A percentile compares a stretch with the other conserved stretches of the same genome.
Conservation (phyloP, 176 grass and related monocot genomes). For the Aegilops tauschii region DNA sequence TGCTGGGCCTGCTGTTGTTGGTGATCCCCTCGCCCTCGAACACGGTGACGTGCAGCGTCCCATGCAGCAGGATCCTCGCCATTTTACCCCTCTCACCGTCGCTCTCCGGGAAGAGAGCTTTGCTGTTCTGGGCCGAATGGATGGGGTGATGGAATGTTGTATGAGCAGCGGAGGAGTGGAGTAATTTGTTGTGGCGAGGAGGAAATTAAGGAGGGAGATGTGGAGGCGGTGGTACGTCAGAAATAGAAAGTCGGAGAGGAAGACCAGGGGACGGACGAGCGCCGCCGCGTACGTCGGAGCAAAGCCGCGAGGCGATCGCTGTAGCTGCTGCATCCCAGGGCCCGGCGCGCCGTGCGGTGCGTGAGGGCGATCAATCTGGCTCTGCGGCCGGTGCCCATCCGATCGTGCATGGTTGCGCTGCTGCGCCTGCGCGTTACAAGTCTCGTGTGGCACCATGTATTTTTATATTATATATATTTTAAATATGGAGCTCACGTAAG, state of each 20-base stretch:
- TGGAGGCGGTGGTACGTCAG: background rate
- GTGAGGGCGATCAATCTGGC: no score
- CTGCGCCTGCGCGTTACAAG: no score
- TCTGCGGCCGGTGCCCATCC: no score
- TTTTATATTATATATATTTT: no score
- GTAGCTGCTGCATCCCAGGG: no score
- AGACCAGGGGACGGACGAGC: background rate
- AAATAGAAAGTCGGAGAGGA: background rate
- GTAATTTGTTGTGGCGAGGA: background rate
- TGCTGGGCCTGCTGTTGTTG: conserved; percentile 24
- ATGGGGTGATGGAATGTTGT: background rate
- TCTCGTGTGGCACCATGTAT: no score
- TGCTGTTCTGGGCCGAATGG: background rate
- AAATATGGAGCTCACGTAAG: no score
- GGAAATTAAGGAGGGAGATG: background rate
- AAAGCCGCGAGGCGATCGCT: no score
- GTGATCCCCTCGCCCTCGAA: conserved; percentile 38
- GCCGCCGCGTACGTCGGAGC: no score
- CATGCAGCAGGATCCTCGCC: conserved; percentile 51
- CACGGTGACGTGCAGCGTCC: conserved; percentile 45
- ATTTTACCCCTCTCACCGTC: background rate
- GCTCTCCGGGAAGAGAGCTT: background rate
- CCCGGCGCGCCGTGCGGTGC: no score
- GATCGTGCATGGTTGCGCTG: no score
- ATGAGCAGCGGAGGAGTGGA: background rate